Evolutionary conservation across 2,329 filamentous ascomycete genomes (phyloP).

Genomic region (Dactylellina drechsleri): DNA sequence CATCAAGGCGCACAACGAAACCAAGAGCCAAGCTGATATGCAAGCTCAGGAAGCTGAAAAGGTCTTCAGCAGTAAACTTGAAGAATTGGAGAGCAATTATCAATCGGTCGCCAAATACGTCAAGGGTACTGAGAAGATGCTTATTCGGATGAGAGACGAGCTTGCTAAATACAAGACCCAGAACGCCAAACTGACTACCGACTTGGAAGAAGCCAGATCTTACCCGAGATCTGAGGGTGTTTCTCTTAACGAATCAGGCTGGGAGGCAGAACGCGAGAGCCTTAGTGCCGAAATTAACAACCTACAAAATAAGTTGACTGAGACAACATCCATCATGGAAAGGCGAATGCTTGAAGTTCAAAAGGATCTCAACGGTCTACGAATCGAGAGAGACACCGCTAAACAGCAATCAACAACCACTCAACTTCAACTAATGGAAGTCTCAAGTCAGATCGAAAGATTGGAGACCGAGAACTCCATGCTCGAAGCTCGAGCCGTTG

Average conservation of each 20-base stretch:
- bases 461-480: slow-evolving; percentile 82
- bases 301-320: slow-evolving; percentile 75
- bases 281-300: slow-evolving; percentile 76
- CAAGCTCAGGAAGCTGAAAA: slow-evolving; percentile 88
- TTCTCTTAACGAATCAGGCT: slow-evolving; percentile 66
- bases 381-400: slow-evolving; percentile 72
- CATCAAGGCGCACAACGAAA: slow-evolving; percentile 83
- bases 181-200: slow-evolving; percentile 81
- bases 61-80: slow-evolving; percentile 89
- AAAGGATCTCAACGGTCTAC: slow-evolving; percentile 73
- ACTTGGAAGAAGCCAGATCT: slow-evolving; percentile 74
- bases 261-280: slow-evolving; percentile 77
- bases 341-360: slow-evolving; percentile 74
- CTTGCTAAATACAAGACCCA: slow-evolving; percentile 89
- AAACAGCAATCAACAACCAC: slow-evolving; percentile 63
- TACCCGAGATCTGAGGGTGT: slow-evolving; percentile 54
- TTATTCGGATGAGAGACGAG: slow-evolving; percentile 98
- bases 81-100: slow-evolving; percentile 95
- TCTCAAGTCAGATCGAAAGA: slow-evolving; percentile 74
- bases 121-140: slow-evolving; percentile 98
- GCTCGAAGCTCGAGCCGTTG: slow-evolving; percentile 83
- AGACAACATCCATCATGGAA: slow-evolving; percentile 75
- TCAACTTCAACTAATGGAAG: slow-evolving; percentile 68
- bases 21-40: slow-evolving; percentile 78
- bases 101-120: slow-evolving; percentile 98